Evolutionary conservation across 345 rosid species (phyloP).

Genomic region (Salix caprea): DNA sequence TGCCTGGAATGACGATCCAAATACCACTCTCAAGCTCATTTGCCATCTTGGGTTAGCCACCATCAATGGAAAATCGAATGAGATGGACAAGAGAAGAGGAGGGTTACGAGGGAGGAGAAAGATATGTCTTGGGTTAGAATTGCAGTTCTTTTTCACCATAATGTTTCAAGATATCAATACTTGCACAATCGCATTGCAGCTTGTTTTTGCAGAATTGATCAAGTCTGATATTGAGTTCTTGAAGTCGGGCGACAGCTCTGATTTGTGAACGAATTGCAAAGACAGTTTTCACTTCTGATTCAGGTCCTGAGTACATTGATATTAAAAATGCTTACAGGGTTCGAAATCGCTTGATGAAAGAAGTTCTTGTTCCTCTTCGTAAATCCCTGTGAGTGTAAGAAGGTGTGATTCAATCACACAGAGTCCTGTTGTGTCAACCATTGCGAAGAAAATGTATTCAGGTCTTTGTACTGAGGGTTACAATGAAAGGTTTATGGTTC

Average conservation of each 20-base stretch:
- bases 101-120: background rate
- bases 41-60: too few species aligned
- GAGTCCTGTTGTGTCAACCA: background rate
- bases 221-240: background rate
- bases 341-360: slow-evolving; percentile 2
- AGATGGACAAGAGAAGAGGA: background rate
- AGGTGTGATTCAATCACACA: background rate
- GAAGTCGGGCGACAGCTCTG: background rate
- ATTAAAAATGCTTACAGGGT: background rate
- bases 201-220: background rate
- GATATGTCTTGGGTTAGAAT: background rate
- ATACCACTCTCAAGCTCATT: too few species aligned
- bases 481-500: background rate
- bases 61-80: background rate
- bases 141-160: background rate
- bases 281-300: background rate
- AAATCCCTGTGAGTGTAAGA: background rate
- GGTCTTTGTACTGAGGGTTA: background rate
- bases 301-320: background rate
- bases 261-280: slow-evolving; percentile 4
- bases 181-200: background rate
- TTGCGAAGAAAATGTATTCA: background rate
- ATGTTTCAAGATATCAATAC: background rate
- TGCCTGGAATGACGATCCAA: too few species aligned
- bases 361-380: background rate